phyloP scores from a whole-genome alignment of 1,284 basidiomycete species.

The Tylopilus orsonianus region DNA sequence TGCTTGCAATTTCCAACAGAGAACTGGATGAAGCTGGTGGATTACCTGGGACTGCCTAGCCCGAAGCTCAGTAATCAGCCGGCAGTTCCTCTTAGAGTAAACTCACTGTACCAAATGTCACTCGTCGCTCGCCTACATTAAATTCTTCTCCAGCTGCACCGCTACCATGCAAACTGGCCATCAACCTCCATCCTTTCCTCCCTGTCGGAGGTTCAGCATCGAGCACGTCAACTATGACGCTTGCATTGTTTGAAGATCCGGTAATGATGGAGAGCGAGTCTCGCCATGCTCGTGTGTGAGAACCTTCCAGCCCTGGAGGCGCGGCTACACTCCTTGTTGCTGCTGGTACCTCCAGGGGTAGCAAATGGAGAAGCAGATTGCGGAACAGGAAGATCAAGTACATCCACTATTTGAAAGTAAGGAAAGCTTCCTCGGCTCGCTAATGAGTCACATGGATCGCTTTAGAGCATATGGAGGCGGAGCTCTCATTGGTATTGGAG shows the following conservation, averaged over 20 bases:
- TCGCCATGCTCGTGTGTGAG: slow-evolving; percentile 42
- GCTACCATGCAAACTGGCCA: slow-evolving; percentile 39
- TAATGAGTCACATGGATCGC: slow-evolving; percentile 29
- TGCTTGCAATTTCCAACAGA: too few relatives aligned
- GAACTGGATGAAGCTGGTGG: slow-evolving; percentile 38
- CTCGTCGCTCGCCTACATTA: slow-evolving; percentile 40
- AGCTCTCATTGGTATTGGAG: slow-evolving; percentile 21
- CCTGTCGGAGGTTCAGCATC: slow-evolving; percentile 65
- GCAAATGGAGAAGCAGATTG: slow-evolving; percentile 50
- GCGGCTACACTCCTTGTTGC: slow-evolving; percentile 33
- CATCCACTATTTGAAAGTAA: slow-evolving; percentile 40
- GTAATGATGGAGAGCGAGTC: slow-evolving; percentile 40
- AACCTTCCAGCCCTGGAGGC: slow-evolving; percentile 51
- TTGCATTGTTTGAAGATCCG: slow-evolving; percentile 34
- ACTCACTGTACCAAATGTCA: slow-evolving; percentile 61
- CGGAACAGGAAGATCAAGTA: slow-evolving; percentile 62
- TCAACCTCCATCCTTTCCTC: slow-evolving; percentile 52
- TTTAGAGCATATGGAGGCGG: slow-evolving; percentile 41
- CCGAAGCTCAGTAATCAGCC: slow-evolving; percentile 15
- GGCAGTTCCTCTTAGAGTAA: slow-evolving; percentile 9
- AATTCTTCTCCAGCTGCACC: slow-evolving; percentile 24
- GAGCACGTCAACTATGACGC: slow-evolving; percentile 53
- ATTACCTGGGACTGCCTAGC: slow-evolving; percentile 40
- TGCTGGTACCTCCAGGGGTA: slow-evolving; percentile 34
- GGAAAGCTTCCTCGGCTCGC: slow-evolving; percentile 18